These are phyloP conservation scores for Chaetomidium leptoderma DNA, from an alignment of 495 filamentous ascomycete species.

Conservation along the genomic window DNA sequence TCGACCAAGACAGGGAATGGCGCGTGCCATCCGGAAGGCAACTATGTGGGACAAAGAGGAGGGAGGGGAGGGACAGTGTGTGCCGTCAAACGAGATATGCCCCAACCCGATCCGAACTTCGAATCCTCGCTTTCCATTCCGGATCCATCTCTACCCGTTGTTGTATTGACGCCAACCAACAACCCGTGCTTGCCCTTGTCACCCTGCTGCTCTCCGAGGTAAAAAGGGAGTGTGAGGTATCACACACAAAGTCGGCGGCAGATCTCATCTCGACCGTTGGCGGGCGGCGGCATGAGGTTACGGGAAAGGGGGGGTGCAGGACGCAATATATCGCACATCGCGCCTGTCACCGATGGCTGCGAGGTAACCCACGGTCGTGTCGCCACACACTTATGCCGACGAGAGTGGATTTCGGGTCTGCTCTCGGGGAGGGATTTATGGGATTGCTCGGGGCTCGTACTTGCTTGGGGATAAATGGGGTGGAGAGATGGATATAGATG, in stretches of 20 bases:
- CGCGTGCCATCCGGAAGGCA: not conserved
- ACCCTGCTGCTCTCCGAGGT: too few species aligned
- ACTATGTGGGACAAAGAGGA: not conserved
- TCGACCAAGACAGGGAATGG: too few species aligned
- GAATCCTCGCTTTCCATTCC: too few species aligned
- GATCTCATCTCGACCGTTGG: slow-evolving; percentile 17
- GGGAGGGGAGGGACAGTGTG: not conserved
- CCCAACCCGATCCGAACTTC: not conserved
- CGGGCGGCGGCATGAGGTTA: slow-evolving; percentile 11
- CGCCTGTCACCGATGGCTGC: slow-evolving; percentile 17
- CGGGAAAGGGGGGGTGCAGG: not conserved
- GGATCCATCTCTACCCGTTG: too few species aligned
- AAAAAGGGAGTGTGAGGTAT: not conserved
- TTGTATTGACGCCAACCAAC: not conserved
- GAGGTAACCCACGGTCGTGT: slow-evolving; percentile 1
- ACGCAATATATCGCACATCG: slow-evolving; percentile 19
- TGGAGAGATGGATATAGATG: not conserved
- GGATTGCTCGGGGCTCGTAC: not conserved
- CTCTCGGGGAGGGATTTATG: not conserved
- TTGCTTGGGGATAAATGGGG: not conserved
- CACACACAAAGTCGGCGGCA: slow-evolving; percentile 1
- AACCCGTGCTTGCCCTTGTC: not conserved
- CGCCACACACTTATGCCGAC: not conserved
- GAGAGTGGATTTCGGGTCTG: not conserved
- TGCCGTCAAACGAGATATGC: too few species aligned